Evolutionary conservation across 1,284 basidiomycete genomes (phyloP).

Genomic region (Tremellales sp.): DNA sequence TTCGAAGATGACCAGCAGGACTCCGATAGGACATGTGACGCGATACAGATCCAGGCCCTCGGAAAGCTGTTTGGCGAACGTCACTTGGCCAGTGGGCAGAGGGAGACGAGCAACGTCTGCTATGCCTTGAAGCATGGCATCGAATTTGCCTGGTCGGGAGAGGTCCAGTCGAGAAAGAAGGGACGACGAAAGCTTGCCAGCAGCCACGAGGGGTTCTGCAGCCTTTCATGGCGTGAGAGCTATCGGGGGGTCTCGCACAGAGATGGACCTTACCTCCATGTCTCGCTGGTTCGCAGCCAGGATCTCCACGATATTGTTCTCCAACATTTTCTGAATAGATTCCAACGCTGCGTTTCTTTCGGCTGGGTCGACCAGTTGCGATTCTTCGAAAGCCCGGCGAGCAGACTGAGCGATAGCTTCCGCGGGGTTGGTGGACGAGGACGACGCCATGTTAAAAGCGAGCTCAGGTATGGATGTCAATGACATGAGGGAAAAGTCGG

Average conservation of each 20-base stretch:
- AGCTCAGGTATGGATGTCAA: no score
- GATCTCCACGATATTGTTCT: conserved; percentile 62
- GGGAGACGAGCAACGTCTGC: conserved; percentile 78
- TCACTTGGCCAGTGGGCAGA: conserved; percentile 80
- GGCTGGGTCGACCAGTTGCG: conserved; percentile 67
- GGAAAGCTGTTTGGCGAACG: conserved; percentile 83
- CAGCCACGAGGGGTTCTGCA: conserved; percentile 69
- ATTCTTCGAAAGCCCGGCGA: conserved; percentile 75
- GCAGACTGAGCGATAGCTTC: conserved; percentile 67
- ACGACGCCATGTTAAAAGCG: no score
- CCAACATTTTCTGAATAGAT: conserved; percentile 65
- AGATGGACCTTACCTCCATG: conserved; percentile 57
- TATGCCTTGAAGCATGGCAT: conserved; percentile 86
- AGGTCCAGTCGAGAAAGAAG: conserved; percentile 85
- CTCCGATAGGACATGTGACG: conserved; percentile 94
- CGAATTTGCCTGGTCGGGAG: conserved; percentile 82
- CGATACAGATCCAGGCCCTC: conserved; percentile 84
- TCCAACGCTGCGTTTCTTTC: conserved; percentile 69
- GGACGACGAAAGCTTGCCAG: conserved; percentile 76
- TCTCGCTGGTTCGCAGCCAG: conserved; percentile 75
- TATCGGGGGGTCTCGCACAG: conserved; percentile 2
- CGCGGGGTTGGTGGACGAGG: conserved; percentile 28
- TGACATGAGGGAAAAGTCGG: no score
- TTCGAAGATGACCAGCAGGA: conserved; percentile 95
- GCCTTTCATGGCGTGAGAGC: conserved; percentile 53